Evolutionary conservation across 129 eudicot species (phyloP).

Genomic region (Heracleum sosnowskyi): DNA sequence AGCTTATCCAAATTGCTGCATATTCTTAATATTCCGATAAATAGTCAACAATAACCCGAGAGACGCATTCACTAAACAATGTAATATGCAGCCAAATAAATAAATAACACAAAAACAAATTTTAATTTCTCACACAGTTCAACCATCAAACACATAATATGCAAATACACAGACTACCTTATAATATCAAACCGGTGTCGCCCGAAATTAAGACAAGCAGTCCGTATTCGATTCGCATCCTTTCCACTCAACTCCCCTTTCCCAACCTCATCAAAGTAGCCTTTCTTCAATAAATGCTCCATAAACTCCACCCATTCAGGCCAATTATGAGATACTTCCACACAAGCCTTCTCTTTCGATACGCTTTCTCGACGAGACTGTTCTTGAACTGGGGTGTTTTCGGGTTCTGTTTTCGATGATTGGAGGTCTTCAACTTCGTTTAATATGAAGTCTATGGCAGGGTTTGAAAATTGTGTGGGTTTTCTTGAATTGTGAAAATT

Average conservation of each 20-base stretch:
- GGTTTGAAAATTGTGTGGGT: conserved; percentile 22
- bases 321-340: conserved; percentile 46
- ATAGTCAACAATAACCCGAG: neutral
- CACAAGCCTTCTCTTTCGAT: neutral
- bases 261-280: conserved; percentile 46
- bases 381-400: conserved; percentile 9
- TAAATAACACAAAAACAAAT: neutral
- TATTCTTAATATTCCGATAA: too few species aligned
- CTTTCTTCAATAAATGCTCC: conserved; percentile 41
- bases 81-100: too few species aligned
- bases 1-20: neutral
- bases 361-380: neutral
- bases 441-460: conserved; percentile 48
- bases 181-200: conserved; percentile 54
- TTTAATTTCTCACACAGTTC: neutral
- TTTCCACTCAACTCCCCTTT: conserved; percentile 33
- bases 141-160: conserved; percentile 35
- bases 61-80: too few species aligned
- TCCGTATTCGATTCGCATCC: conserved; percentile 43
- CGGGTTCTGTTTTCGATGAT: conserved; percentile 16
- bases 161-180: conserved; percentile 38
- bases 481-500: conserved; percentile 24
- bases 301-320: conserved; percentile 71
- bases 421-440: conserved; percentile 27
- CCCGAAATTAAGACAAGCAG: conserved; percentile 61